Base-by-base conservation (phyloP, 441 rosid genomes). In the Bocquillonia castaneifolia region DNA sequence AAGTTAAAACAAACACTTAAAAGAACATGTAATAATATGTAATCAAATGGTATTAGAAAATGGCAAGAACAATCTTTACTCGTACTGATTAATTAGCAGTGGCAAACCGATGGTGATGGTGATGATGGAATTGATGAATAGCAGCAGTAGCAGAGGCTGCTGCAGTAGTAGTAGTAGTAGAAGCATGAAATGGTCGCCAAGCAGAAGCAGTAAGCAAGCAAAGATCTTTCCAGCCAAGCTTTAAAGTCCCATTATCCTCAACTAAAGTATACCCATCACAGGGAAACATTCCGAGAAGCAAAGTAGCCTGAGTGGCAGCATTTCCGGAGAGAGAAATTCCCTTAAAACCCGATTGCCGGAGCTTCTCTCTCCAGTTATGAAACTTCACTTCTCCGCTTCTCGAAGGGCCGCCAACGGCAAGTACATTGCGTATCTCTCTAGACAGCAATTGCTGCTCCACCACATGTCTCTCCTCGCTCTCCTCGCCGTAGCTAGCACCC, bases 181-280 rank as follows among this genome's bases (percentile, higher is more conserved):
- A 63, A 6, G 48, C 72, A 32, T 78, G 80, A 40, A 80, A 74
- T 34, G 97, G 97, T 23, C 92, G 82, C 99, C 99, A 94, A 15
- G 99, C 99, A 6, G 99, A 94, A 57, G 99, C 99, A 55, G 99
- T 94, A 15, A 94, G 92, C 82, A 94, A 84, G 57, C 96, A 94
- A 32, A 94, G 95, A 71, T 94, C 99, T 74, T 94, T 94, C 99
- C 99, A 94, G 13, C 99, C 99, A 39, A 94, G 92, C 78, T 91
- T 94, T 54, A 94, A 86, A 6, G 97, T 77, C 3, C 99, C 99
- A 36, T 80, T 86, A 70, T 94, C 97, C 77, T 93, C 99, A 12
- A 91, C 93, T 80, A 93, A 82, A 1, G 99, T 93, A 70, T 93
- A 93, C 20, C 99, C 99, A 45, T 94, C 91, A 1, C 85, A 94